Evolutionary conservation across 2,329 filamentous ascomycete genomes (phyloP).

Genomic region (Alternaria arbusti): DNA sequence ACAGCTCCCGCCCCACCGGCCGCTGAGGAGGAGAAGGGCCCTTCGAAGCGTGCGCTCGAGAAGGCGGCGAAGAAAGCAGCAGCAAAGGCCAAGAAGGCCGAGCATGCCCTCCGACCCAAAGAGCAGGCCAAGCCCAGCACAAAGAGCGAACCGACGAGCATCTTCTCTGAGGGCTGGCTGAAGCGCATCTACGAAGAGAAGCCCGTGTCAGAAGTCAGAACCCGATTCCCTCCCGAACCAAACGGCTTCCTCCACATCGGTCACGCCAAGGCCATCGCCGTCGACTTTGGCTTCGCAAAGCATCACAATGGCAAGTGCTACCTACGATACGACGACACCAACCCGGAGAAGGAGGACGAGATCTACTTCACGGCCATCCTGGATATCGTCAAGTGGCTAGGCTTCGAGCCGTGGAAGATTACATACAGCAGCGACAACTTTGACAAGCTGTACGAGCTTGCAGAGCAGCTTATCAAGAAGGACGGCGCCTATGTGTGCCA

Average conservation of each 20-base stretch:
- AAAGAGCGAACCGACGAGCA: constrained; percentile 40
- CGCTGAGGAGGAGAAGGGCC: constrained; percentile 43
- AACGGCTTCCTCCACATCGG: constrained; percentile 95
- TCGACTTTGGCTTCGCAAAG: constrained; percentile 94
- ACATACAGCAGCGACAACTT: constrained; percentile 94
- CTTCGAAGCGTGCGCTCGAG: constrained; percentile 57
- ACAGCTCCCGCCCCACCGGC: constrained; percentile 22
- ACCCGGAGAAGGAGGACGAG: constrained; percentile 91
- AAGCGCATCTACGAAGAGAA: constrained; percentile 59
- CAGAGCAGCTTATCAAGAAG: constrained; percentile 79
- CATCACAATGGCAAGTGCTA: constrained; percentile 80
- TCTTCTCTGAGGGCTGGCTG: constrained; percentile 59
- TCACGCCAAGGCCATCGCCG: constrained; percentile 91
- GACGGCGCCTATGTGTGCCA: constrained; percentile 83
- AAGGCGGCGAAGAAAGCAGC: constrained; percentile 59
- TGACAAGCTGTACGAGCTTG: constrained; percentile 83
- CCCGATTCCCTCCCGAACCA: constrained; percentile 66
- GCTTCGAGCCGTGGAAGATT: constrained; percentile 77
- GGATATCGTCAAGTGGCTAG: constrained; percentile 86
- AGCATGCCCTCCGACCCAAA: constrained; percentile 51
- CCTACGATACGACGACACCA: constrained; percentile 90
- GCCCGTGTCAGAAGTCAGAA: constrained; percentile 53
- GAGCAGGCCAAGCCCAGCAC: constrained; percentile 41
- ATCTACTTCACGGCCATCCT: constrained; percentile 87
- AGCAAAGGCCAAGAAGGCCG: constrained; percentile 52